phyloP scores from a whole-genome alignment of 108 stramenopile species.

The Ochromonas danica region DNA sequence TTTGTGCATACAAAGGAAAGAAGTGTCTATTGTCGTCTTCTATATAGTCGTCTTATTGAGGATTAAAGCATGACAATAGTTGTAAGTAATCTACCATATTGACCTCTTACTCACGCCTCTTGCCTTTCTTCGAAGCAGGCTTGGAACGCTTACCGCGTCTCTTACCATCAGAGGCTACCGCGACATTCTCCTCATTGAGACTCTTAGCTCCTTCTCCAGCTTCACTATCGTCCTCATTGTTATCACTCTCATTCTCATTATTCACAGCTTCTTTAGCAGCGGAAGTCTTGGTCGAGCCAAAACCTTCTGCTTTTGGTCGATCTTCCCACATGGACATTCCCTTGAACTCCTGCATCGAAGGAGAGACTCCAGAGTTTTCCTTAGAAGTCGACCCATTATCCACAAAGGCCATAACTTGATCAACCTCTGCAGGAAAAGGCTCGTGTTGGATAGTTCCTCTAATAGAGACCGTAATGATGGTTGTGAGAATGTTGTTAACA shows the following conservation, averaged over 20 bases:
- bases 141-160: too few species aligned
- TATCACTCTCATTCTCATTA: neutral
- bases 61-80: too few species aligned
- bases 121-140: too few species aligned
- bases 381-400: neutral
- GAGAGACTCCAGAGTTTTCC: neutral
- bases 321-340: neutral
- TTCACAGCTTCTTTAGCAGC: neutral
- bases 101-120: too few species aligned
- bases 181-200: too few species aligned
- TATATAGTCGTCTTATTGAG: too few species aligned
- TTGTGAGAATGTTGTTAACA: constrained; percentile 87
- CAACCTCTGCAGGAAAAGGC: neutral
- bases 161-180: too few species aligned
- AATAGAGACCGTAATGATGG: constrained; percentile 62
- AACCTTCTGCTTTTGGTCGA: neutral
- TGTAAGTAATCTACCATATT: too few species aligned
- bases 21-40: too few species aligned
- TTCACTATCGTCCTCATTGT: too few species aligned
- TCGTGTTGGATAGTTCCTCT: neutral
- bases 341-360: neutral
- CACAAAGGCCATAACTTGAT: neutral
- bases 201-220: too few species aligned
- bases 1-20: too few species aligned
- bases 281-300: neutral